phyloP scores from a whole-genome alignment of 192 early-diverging fungal genomes.

The Dissophora globulifera region DNA sequence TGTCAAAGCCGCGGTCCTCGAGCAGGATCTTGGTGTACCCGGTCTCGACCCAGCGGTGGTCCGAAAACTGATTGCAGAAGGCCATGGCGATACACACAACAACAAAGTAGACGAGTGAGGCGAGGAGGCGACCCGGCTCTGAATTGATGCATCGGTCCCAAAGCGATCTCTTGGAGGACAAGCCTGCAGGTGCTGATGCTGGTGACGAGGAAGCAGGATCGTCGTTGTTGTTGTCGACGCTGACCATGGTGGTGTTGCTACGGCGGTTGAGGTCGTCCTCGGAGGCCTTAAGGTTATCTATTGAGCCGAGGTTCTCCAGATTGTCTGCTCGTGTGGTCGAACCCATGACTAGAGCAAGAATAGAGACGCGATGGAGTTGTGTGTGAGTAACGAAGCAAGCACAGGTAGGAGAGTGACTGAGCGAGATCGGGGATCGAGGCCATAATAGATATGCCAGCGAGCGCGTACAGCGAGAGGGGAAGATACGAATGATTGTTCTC shows the following conservation, averaged over 20 bases:
- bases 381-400: too few relatives aligned
- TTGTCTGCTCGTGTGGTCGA: slow-evolving; percentile 12
- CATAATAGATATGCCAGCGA: too few relatives aligned
- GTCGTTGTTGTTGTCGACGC: background rate
- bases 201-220: background rate
- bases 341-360: background rate
- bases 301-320: slow-evolving; percentile 30
- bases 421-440: too few relatives aligned
- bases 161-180: background rate
- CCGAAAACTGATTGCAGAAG: slow-evolving; percentile 56
- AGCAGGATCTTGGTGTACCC: slow-evolving; percentile 29
- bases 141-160: slow-evolving; percentile 37
- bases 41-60: slow-evolving; percentile 47
- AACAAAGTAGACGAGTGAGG: slow-evolving; percentile 25
- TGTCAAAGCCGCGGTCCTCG: slow-evolving; percentile 49
- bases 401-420: too few relatives aligned
- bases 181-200: background rate
- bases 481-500: too few relatives aligned
- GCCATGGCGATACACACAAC: slow-evolving; percentile 46
- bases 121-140: slow-evolving; percentile 31
- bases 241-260: slow-evolving; percentile 34
- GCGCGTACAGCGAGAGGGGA: too few relatives aligned
- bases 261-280: slow-evolving; percentile 10
- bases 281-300: slow-evolving; percentile 3
- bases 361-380: too few relatives aligned